These are phyloP conservation scores for Alternaria gansuensis DNA, from an alignment of 2,329 filamentous ascomycete genomes.

Conservation along the genomic window DNA sequence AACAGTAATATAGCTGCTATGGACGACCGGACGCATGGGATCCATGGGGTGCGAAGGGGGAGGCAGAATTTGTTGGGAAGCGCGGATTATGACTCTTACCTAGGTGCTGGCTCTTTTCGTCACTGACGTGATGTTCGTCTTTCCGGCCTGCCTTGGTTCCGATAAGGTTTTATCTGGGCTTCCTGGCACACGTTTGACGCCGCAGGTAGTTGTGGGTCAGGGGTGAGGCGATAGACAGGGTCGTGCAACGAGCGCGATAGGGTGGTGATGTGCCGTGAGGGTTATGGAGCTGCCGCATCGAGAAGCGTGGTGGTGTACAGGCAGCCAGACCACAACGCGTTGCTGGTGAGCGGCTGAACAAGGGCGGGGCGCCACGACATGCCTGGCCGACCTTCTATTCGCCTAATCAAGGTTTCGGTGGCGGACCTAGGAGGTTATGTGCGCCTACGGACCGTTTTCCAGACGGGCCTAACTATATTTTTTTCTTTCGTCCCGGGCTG, in stretches of 20 bases:
- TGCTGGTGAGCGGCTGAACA: conserved; percentile 17
- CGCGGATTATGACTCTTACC: conserved; percentile 16
- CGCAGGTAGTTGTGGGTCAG: conserved; percentile 11
- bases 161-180: conserved; percentile 6
- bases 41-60: not conserved
- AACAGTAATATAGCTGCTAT: conserved; percentile 1
- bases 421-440: conserved; percentile 9
- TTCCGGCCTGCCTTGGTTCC: conserved; percentile 6
- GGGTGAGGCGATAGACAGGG: conserved; percentile 2
- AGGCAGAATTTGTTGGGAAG: conserved; percentile 14
- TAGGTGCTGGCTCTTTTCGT: not conserved
- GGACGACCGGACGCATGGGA: conserved; percentile 3
- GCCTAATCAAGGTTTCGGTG: conserved; percentile 10
- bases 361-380: conserved; percentile 18
- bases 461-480: conserved; percentile 26
- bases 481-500: conserved; percentile 27
- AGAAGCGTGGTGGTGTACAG: conserved; percentile 30
- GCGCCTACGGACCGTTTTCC: conserved; percentile 30
- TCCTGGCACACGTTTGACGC: conserved; percentile 5
- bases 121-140: conserved; percentile 14
- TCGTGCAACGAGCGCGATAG: conserved; percentile 13
- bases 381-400: conserved; percentile 19
- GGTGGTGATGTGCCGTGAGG: conserved; percentile 3
- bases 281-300: conserved; percentile 22
- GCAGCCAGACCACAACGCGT: conserved; percentile 17